Percentiles rank a stretch among this genome's conserved stretches.
phyloP scores from a whole-genome alignment of 345 rosid genomes.

The Hypericum androsaemum region DNA sequence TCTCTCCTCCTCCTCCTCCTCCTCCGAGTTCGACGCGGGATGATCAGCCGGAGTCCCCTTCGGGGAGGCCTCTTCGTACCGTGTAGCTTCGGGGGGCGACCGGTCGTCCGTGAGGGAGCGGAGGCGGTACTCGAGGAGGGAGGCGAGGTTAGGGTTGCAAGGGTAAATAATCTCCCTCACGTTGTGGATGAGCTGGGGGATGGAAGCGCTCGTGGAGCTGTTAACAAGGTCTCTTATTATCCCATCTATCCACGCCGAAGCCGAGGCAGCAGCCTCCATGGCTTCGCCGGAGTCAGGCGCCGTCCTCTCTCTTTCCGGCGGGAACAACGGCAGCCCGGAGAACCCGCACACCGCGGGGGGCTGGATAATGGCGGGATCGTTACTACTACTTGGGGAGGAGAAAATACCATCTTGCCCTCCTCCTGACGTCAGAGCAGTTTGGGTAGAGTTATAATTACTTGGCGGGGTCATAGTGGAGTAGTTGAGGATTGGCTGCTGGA shows the following conservation, averaged over 20 bases:
- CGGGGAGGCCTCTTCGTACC: too few species aligned
- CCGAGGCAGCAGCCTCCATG: conserved; percentile 44
- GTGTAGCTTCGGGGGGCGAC: background rate
- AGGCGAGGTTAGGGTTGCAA: conserved; percentile 88
- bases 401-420: conserved; percentile 21
- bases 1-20: too few species aligned
- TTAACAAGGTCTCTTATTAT: conserved; percentile 80
- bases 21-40: too few species aligned
- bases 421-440: conserved; percentile 42
- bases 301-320: conserved; percentile 32
- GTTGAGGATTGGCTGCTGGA: conserved; percentile 31
- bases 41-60: too few species aligned
- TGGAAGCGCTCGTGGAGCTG: conserved; percentile 63
- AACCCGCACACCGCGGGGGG: conserved; percentile 78
- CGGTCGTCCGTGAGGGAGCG: conserved; percentile 52
- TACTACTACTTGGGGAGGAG: conserved; percentile 13
- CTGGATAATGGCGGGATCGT: conserved; percentile 13
- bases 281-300: too few species aligned
- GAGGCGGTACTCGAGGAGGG: conserved; percentile 72
- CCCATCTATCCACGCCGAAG: conserved; percentile 64
- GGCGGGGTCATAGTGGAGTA: conserved; percentile 39
- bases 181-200: conserved; percentile 93
- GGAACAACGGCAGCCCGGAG: conserved; percentile 86
- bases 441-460: conserved; percentile 26
- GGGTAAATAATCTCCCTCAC: conserved; percentile 90